Evolutionary conservation across 257 asterid species (phyloP).

Genomic region (Cinchona pubescens): DNA sequence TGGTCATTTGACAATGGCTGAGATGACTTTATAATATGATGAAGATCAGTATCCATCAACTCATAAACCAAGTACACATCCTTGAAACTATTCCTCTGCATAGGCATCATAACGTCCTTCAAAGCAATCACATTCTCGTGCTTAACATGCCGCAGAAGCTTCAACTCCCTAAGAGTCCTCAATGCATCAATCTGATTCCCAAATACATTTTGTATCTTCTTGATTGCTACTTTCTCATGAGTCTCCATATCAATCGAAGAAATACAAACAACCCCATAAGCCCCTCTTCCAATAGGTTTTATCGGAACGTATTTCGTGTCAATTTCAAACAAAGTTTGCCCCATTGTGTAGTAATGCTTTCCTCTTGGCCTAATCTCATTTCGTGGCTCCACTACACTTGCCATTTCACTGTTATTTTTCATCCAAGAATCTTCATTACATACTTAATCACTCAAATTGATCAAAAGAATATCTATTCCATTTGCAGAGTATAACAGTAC

Average conservation of each 20-base stretch:
- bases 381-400: slow-evolving; percentile 31
- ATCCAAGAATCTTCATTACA: neutral
- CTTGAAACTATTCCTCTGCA: slow-evolving; percentile 30
- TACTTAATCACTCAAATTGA: neutral
- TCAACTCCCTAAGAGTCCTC: slow-evolving; percentile 47
- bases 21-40: slow-evolving; percentile 42
- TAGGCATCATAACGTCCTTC: slow-evolving; percentile 51
- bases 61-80: slow-evolving; percentile 49
- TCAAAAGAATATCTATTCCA: neutral
- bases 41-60: slow-evolving; percentile 51
- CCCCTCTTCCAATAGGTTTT: slow-evolving; percentile 45
- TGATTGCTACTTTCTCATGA: slow-evolving; percentile 43
- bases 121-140: slow-evolving; percentile 44
- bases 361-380: slow-evolving; percentile 35
- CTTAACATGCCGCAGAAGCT: slow-evolving; percentile 35
- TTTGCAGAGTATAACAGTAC: neutral
- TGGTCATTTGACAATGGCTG: slow-evolving; percentile 44
- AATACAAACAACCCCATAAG: slow-evolving; percentile 48
- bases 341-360: slow-evolving; percentile 40
- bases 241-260: slow-evolving; percentile 44
- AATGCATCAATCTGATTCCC: slow-evolving; percentile 39
- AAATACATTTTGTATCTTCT: slow-evolving; percentile 41
- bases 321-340: slow-evolving; percentile 45
- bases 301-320: slow-evolving; percentile 43
- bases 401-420: slow-evolving; percentile 32